Evolutionary conservation across 805 yeast genomes (phyloP), one percentile per base, ranked within the genome.

Genomic region (Wickerhamomyces hampshirensis): DNA sequence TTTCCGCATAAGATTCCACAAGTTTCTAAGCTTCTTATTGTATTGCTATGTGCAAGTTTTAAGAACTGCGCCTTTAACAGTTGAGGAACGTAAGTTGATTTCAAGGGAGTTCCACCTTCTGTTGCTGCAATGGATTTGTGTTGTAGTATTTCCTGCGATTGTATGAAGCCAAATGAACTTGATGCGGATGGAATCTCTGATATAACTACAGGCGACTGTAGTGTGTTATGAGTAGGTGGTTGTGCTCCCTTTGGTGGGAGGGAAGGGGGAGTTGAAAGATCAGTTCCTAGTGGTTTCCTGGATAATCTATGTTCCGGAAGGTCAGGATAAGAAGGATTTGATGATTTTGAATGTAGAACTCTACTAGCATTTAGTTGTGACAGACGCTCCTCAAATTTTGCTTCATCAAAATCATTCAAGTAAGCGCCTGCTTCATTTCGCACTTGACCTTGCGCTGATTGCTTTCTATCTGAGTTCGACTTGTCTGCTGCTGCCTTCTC

Each of bases 1-100:
- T 66, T 73, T 0, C 85, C 86, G 51, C 84, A 75, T 21, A 79
- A 62, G 15, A 79, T 74, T 10, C 85, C 86, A 50, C 84, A 79
- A 0, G 84, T 79, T 48, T 79, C 86, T 12, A 80, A 57, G 27
- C 69, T 70, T 12, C 56, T 56, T 2, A 31, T 17, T 1, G 86
- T 79, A 48, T 79, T 80, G 4, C 57, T 43, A 13, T 54, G 46
- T 1, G 84, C 79, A 10, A 74, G 50, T 17, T 54, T 47, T 7
- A 76, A 58, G 46, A 79, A 79, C 17, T 50, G 40, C 2, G 54
- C 38, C 21, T 72, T 62, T 14, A 79, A 56, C 18, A 57, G 56
- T 0, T 55, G 35, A 1, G 85, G 81, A 10, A 77, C 51, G 48
- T 66, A 77, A 2, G 77, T 54, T 0, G 75, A 63, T 35, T 82